Evolutionary conservation across 495 filamentous ascomycete genomes (phyloP), one percentile per base, ranked within the genome.

Genomic region (Platismatia glauca): DNA sequence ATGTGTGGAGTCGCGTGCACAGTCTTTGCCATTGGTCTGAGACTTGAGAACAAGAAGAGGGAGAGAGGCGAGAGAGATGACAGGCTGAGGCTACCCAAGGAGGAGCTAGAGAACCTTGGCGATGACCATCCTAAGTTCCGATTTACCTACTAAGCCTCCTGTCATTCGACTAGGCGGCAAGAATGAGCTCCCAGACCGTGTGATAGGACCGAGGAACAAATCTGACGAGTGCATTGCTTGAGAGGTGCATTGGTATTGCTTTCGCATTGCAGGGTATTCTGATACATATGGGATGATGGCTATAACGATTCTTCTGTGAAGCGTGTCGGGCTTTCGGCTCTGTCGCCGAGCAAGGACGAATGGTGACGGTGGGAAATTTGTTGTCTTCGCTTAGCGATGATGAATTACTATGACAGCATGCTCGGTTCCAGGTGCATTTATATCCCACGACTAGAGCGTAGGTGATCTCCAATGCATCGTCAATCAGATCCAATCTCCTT

Each of bases 101-200:
- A 84, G 50, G 77, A 81, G 66, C 64, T 74, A 37, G 71, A 78
- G 61, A 86, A 86, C 64, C 72, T 85, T 59, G 84, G 83, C 0
- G 84, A 87, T 67, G 81, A 80, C 59, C 81, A 84, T 72, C 84
- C 83, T 9, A 72, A 72, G 31, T 84, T 83, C 63, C 69, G 81
- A 59, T 85, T 80, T 65, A 56, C 60, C 20, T 62, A 62, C 50
- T 62, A 56, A 33, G 24, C 9, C 15, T n/a, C 20, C 16, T 9
- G 15, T 41, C 12, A 24, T 18, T 20, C 8, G 22, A 7, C 0
- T 31, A 6, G 46, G 8, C 29, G 44, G 18, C 4, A 48, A 48
- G 44, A 48, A 48, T 15, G 15, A 8, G 50, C 7, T 53, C 15
- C 50, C 33, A 16, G 50, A 34, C 16, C 29, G 33, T 53, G 20